phyloP scores from a whole-genome alignment of 768 basidiomycete species.

The Pleurotus tuoliensis region DNA sequence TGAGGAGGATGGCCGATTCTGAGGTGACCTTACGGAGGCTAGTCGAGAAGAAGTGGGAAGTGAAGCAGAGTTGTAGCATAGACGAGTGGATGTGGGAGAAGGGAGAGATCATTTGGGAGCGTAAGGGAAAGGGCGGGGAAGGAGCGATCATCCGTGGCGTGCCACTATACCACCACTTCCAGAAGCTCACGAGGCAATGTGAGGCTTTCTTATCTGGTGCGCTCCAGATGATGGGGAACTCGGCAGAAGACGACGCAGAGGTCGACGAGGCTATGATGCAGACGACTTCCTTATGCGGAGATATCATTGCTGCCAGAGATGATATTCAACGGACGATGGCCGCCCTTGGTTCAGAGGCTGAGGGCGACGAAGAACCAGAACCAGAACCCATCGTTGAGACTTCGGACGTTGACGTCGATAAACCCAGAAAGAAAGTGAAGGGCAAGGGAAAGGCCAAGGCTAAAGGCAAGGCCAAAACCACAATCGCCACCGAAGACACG shows the following conservation, averaged over 20 bases:
- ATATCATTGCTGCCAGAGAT: slow-evolving; percentile 46
- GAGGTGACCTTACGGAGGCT: slow-evolving; percentile 45
- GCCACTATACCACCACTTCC: slow-evolving; percentile 47
- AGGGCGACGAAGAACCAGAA: not conserved
- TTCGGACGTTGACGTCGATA: no score
- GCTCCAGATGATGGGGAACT: slow-evolving; percentile 32
- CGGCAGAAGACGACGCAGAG: slow-evolving; percentile 28
- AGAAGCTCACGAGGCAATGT: slow-evolving; percentile 48
- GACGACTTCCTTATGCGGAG: slow-evolving; percentile 45
- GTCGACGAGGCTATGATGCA: slow-evolving; percentile 36
- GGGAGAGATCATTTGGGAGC: slow-evolving; percentile 39
- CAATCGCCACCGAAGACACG: slow-evolving; percentile 14
- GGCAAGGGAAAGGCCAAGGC: slow-evolving; percentile 13
- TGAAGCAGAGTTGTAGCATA: slow-evolving; percentile 34
- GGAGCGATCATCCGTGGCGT: slow-evolving; percentile 26
- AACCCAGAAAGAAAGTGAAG: slow-evolving; percentile 1
- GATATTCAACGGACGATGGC: slow-evolving; percentile 46
- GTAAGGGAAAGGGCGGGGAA: slow-evolving; percentile 20
- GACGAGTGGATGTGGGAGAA: slow-evolving; percentile 46
- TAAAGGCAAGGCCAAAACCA: not conserved
- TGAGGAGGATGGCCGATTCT: slow-evolving; percentile 46
- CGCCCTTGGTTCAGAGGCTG: slow-evolving; percentile 26
- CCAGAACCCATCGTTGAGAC: not conserved
- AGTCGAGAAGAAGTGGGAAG: slow-evolving; percentile 35
- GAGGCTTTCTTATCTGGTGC: slow-evolving; percentile 47